Base-by-base conservation (phyloP, 805 yeast species). In the Saccharomyces jurei region DNA sequence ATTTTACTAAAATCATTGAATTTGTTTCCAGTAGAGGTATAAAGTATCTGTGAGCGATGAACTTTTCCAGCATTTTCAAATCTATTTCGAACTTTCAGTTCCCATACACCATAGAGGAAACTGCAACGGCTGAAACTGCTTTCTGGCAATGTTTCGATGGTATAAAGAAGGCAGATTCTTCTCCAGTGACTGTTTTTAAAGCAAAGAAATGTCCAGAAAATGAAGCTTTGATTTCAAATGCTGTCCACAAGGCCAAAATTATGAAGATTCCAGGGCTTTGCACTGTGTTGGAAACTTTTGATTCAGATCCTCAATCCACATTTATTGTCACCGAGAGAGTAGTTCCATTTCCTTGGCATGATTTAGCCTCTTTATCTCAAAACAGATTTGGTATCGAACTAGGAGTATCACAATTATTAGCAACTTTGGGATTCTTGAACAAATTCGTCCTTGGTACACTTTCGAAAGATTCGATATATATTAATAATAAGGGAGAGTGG, bases 401-500 rank as follows among this genome's bases (percentile, higher is more conserved):
- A 22, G 71, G 71, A 14, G 46, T 68, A 1, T 58, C 52, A 36
- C 69, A 69, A 53, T 14, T 66, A 21, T 51, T 63, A 29, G 60
- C 58, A 29, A 63, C 68, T n/a, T 48, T 68, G 28, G 58, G 63
- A 22, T 56, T 66, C 41, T 46, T 71, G 29, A 60, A 62, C 48
- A 60, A 36, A 64, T 80, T 85, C 27, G 72, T 86, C 5, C 86
- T 87, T 63, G 92, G 90, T 5, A 81, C 82, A 56, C 59, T 89
- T 11, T 76, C 79, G 55, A 60, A 71, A 21, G 74, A 79, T 46
- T 79, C 87, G 1, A 77, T 91, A 0, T 90, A 73, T 65, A 82
- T 88, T 14, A 85, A 80, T 53, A 78, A 76, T 30, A 64, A 75
- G 14, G 96, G 97, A 13, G 95, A 87, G 63, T 89, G 96, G 92